A percentile compares a stretch with the other conserved stretches of the same genome.
These are phyloP conservation scores for Ottelia alismoides DNA, from an alignment of 106 monocot genomes.

Conservation along the genomic window DNA sequence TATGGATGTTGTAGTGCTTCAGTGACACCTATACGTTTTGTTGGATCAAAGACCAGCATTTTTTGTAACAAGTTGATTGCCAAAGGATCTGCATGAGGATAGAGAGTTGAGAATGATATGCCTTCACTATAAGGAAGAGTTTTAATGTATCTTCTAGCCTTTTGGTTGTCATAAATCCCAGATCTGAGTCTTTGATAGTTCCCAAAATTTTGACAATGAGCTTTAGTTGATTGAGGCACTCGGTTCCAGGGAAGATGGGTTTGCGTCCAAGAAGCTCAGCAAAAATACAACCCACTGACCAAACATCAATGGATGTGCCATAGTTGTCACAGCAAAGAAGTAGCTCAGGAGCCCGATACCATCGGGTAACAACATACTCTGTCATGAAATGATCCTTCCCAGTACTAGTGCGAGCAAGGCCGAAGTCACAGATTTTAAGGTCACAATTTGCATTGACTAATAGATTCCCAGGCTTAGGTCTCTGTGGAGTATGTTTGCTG, in stretches of 20 bases:
- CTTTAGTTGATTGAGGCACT: conserved; percentile 77
- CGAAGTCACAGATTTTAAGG: conserved; percentile 78
- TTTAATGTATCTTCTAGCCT: conserved; percentile 54
- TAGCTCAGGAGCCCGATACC: conserved; percentile 74
- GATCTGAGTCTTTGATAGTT: conserved; percentile 44
- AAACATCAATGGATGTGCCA: conserved; percentile 71
- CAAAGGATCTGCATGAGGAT: conserved; percentile 43
- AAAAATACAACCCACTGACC: conserved; percentile 91
- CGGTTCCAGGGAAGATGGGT: conserved; percentile 68
- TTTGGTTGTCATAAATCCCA: conserved; percentile 70
- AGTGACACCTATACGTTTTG: conserved; percentile 50
- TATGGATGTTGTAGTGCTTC: conserved; percentile 68
- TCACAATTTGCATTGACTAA: conserved; percentile 76
- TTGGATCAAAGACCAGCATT: conserved; percentile 73
- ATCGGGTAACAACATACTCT: conserved; percentile 76
- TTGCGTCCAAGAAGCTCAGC: conserved; percentile 71
- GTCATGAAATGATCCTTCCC: conserved; percentile 57
- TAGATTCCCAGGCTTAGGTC: conserved; percentile 84
- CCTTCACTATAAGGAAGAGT: conserved; percentile 54
- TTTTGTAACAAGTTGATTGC: conserved; percentile 51
- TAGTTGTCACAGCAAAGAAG: conserved; percentile 73
- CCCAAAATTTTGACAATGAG: conserved; percentile 71
- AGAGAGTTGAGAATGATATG: conserved; percentile 28
- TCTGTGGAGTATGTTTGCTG: conserved; percentile 70
- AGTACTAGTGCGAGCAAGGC: conserved; percentile 55